Conservation (phyloP, 1,284 basidiomycete genomes). For the Boletus sp. region DNA sequence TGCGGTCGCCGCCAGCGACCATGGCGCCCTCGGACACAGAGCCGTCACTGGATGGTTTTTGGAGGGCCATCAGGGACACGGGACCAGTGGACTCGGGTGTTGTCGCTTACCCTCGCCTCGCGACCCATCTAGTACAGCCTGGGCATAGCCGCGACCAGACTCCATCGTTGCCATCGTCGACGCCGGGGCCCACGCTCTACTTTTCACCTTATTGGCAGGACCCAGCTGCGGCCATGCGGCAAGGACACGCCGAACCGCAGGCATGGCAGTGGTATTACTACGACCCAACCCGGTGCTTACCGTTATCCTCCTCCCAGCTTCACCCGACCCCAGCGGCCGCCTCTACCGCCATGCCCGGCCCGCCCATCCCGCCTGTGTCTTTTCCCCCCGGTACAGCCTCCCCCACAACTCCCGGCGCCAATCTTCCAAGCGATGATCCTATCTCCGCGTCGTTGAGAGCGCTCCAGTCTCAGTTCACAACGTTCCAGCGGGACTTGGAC, state of each 20-base stretch:
- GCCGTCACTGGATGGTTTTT: not conserved
- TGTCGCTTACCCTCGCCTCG: not conserved
- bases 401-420: not conserved
- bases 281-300: not conserved
- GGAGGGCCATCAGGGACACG: not conserved
- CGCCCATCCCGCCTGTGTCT: not conserved
- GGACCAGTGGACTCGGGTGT: not conserved
- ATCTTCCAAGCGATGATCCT: not conserved
- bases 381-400: not conserved
- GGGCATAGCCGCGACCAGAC: not conserved
- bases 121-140: not conserved
- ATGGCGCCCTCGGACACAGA: not conserved
- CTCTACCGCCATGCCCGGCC: constrained; percentile 1
- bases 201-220: not conserved
- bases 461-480: constrained; percentile 26
- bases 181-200: not conserved
- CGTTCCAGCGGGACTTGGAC: constrained; percentile 15
- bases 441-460: constrained; percentile 9
- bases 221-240: not conserved
- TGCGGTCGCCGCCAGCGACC: not conserved
- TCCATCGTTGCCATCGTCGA: not conserved
- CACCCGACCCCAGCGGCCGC: not conserved
- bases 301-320: not conserved
- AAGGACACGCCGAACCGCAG: not conserved
- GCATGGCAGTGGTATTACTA: not conserved